Percentiles rank a stretch among this genome's conserved stretches.
phyloP scores from a whole-genome alignment of 2,329 filamentous ascomycete genomes.

The Westerdykella ornata region DNA sequence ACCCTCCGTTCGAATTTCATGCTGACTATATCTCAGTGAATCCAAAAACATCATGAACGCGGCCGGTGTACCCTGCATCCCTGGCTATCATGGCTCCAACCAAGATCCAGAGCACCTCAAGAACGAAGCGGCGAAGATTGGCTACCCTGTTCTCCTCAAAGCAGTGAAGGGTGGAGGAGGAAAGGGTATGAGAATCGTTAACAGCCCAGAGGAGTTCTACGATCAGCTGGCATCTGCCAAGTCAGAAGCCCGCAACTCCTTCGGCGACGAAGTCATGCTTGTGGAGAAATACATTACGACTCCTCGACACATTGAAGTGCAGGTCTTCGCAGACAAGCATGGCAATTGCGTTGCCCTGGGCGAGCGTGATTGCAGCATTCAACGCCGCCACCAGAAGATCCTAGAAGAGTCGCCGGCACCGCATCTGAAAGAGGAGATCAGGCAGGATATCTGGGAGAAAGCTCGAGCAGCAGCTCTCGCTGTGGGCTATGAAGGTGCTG shows the following conservation, averaged over 20 bases:
- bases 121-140: conserved; percentile 64
- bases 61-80: conserved; percentile 93
- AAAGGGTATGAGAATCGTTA: conserved; percentile 64
- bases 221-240: conserved; percentile 58
- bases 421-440: conserved; percentile 52
- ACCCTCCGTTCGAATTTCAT: not conserved
- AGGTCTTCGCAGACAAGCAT: conserved; percentile 60
- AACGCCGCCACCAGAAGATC: conserved; percentile 60
- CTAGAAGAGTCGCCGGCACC: conserved; percentile 61
- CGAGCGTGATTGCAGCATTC: conserved; percentile 60
- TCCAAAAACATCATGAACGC: conserved; percentile 96
- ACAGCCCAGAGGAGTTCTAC: conserved; percentile 51
- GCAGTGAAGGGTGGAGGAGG: conserved; percentile 60
- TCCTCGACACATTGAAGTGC: conserved; percentile 60
- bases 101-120: conserved; percentile 62
- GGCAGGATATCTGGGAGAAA: conserved; percentile 60
- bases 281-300: conserved; percentile 64
- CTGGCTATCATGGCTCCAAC: conserved; percentile 84
- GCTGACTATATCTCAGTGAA: conserved; percentile 40
- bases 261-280: conserved; percentile 60
- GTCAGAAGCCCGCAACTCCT: conserved; percentile 57
- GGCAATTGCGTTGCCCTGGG: conserved; percentile 59
- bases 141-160: conserved; percentile 59
- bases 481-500: conserved; percentile 59
- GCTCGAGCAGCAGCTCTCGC: conserved; percentile 57